A percentile compares a stretch with the other conserved stretches of the same genome.
Conservation (phyloP, 441 rosid species). For the Mallotus repandus region DNA sequence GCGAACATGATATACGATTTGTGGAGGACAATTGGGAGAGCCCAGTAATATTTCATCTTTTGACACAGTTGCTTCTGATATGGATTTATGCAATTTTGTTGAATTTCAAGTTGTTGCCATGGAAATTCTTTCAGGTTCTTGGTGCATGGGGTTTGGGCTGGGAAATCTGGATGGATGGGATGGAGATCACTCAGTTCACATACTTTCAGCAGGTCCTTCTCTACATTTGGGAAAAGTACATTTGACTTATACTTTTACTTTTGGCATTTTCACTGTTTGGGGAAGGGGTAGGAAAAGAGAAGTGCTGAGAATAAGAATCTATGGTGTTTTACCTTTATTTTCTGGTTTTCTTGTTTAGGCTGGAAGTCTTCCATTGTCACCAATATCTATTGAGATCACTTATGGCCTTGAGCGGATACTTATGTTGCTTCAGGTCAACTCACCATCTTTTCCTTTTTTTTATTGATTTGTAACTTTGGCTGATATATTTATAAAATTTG, state of each 20-base stretch:
- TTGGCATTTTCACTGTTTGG: background rate
- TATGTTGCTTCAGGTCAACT: slow-evolving; percentile 89
- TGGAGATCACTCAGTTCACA: slow-evolving; percentile 99
- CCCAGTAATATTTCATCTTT: slow-evolving; percentile 58
- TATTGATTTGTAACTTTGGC: slow-evolving; percentile 22
- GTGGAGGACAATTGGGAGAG: slow-evolving; percentile 99
- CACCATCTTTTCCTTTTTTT: slow-evolving; percentile 15
- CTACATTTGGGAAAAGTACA: background rate
- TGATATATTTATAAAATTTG: slow-evolving; percentile 31
- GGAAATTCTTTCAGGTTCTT: slow-evolving; percentile 64
- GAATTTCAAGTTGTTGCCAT: slow-evolving; percentile 12
- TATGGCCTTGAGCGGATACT: slow-evolving; percentile 98
- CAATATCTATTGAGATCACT: slow-evolving; percentile 95
- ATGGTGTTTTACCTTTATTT: slow-evolving; percentile 14
- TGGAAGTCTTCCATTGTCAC: slow-evolving; percentile 90
- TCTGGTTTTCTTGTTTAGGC: slow-evolving; percentile 48
- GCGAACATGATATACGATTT: slow-evolving; percentile 84
- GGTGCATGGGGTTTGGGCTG: slow-evolving; percentile 99
- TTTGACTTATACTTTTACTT: background rate
- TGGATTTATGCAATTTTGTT: slow-evolving; percentile 14
- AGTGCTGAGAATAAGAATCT: background rate
- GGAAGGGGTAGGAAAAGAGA: no score
- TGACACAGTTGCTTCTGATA: background rate
- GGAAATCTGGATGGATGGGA: slow-evolving; percentile 99
- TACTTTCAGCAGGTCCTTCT: slow-evolving; percentile 92